Evolutionary conservation across 2,329 filamentous ascomycete species (phyloP).

Genomic region (Neofusicoccum parvum): DNA sequence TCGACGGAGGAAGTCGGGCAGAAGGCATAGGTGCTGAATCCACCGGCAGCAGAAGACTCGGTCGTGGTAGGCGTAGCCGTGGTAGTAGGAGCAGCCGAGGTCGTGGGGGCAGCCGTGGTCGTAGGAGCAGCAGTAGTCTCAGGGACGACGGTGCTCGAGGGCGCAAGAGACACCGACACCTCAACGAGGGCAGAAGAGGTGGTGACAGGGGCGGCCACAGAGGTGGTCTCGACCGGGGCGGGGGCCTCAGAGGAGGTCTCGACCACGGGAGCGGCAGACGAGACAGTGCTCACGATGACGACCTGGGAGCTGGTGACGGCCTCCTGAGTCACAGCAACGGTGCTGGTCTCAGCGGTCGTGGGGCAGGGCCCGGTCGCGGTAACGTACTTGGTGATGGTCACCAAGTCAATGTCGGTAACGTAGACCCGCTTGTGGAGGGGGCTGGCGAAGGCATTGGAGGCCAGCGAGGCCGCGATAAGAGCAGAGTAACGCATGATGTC

Average conservation of each 20-base stretch:
- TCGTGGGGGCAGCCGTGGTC: neutral
- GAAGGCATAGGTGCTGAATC: slow-evolving; percentile 26
- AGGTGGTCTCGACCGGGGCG: neutral
- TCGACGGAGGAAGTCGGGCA: slow-evolving; percentile 1
- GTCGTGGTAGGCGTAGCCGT: neutral
- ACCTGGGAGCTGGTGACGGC: neutral
- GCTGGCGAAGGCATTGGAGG: slow-evolving; percentile 22
- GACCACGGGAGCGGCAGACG: neutral
- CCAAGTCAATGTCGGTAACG: slow-evolving; percentile 19
- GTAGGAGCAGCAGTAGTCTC: neutral
- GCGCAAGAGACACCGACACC: neutral
- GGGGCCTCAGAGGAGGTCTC: neutral
- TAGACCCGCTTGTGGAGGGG: slow-evolving; percentile 18
- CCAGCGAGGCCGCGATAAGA: slow-evolving; percentile 21
- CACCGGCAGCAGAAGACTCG: neutral
- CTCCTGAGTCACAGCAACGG: neutral
- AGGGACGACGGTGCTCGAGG: neutral
- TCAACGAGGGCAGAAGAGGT: neutral
- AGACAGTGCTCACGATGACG: neutral
- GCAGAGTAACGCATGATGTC: slow-evolving; percentile 19
- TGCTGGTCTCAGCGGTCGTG: neutral
- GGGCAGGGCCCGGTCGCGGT: slow-evolving; percentile 12
- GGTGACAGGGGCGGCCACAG: neutral
- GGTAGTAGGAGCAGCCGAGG: neutral
- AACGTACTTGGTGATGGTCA: slow-evolving; percentile 20